Base-by-base conservation (phyloP, 495 filamentous ascomycete genomes). In the Penicillium coprophilum region DNA sequence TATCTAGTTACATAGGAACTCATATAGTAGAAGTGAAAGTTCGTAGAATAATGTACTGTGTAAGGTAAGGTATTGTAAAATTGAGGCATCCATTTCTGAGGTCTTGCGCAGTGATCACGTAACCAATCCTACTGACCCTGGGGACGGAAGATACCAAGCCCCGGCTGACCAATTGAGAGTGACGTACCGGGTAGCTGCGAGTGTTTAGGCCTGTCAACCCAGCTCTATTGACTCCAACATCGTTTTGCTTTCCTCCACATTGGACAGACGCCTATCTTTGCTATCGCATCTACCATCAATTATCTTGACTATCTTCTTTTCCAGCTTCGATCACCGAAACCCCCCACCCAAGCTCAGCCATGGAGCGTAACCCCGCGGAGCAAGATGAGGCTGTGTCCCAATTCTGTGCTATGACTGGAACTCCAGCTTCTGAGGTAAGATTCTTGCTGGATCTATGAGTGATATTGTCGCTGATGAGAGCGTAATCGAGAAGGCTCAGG, bases 401-500 rank as follows among this genome's bases (percentile, higher is more conserved):
- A 69, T 92, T 96, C 72, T 85, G 84, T 68, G 75, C 75, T 49
- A 76, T 96, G 64, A 93, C 91, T 3, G 84, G 86, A 21, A 78
- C 81, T 19, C 71, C 79, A 10, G 69, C 87, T 5, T 73, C 85
- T 38, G 80, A 86, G 68, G 92, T 93, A 79, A 64, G 77, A 60
- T 57, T 38, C 36, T 17, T 28, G 3, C 50, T 21, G 0, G 1
- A 15, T 4, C 6, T 15, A 17, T 20, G 2, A 11, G 7, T 28
- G 3, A 24, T 6, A 15, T 23, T 1, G 7, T 41, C 10, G 40
- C 46, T 67, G 48, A 67, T 12, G 51, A 20, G 13, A 6, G 23
- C 40, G 13, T 32, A 7, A 10, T 47, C 20, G 9, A 53, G 17
- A 60, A 92, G 90, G 91, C 91, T 36, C 78, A 81, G 59, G 76